Conservation (phyloP, 352 stramenopile species). For the Pythium rishiriense region DNA sequence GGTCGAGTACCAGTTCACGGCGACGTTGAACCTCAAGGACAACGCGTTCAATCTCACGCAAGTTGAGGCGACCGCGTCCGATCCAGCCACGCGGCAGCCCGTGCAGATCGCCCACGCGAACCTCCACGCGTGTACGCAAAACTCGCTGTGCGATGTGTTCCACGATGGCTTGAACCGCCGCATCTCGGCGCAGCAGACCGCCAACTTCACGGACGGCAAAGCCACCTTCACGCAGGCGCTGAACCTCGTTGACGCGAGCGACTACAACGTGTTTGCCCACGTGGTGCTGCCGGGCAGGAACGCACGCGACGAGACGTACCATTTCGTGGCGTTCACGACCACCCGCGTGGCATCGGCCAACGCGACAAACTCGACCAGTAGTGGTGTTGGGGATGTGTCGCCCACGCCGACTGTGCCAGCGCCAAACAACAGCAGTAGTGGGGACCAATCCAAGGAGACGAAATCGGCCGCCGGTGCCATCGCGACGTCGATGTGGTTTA, state of each 20-base stretch:
- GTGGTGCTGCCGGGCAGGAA: constrained; percentile 64
- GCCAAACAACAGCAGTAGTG: not conserved
- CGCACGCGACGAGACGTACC: constrained; percentile 60
- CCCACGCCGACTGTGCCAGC: not conserved
- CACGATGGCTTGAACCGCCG: constrained; percentile 60
- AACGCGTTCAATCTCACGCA: constrained; percentile 69
- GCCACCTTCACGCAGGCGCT: constrained; percentile 66
- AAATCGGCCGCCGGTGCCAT: not conserved
- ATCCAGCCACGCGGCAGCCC: constrained; percentile 51
- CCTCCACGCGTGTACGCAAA: constrained; percentile 68
- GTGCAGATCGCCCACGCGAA: constrained; percentile 78
- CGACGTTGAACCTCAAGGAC: constrained; percentile 67
- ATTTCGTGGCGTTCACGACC: constrained; percentile 80
- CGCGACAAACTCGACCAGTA: not conserved
- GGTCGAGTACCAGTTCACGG: constrained; percentile 73
- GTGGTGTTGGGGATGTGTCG: not conserved
- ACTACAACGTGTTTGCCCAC: constrained; percentile 80
- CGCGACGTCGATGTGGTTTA: not conserved
- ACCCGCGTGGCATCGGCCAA: constrained; percentile 12
- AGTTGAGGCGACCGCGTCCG: constrained; percentile 54
- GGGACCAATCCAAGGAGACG: not conserved
- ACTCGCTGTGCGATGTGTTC: constrained; percentile 77
- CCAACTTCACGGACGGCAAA: constrained; percentile 72
- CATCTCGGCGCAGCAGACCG: constrained; percentile 70
- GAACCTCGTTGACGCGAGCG: constrained; percentile 40